Evolutionary conservation across 2,329 filamentous ascomycete genomes (phyloP).

Genomic region (Fusarium sublunatum): DNA sequence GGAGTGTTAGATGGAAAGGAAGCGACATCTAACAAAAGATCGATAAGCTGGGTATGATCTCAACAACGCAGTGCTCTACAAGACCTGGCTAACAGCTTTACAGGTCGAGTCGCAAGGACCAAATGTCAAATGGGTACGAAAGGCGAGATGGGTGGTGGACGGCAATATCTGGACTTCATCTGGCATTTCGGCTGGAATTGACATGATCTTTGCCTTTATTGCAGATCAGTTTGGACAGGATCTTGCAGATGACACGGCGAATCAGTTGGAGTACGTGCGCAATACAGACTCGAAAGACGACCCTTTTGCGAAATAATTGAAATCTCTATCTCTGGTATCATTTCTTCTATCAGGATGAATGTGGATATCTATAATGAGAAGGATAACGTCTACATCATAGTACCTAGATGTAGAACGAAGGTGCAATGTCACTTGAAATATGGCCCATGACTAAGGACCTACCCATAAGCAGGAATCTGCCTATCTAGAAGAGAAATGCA

Average conservation of each 20-base stretch:
- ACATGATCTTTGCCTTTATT: constrained; percentile 53
- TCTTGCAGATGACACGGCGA: constrained; percentile 60
- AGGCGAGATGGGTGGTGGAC: constrained; percentile 70
- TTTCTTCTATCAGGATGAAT: no score
- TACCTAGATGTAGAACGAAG: no score
- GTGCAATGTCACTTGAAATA: no score
- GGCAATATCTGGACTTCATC: constrained; percentile 72
- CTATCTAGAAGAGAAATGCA: no score
- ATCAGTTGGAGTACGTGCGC: constrained; percentile 68
- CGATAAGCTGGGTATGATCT: constrained; percentile 52
- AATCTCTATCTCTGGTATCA: neutral
- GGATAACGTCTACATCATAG: constrained; percentile 11
- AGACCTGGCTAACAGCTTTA: accelerated
- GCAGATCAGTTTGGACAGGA: constrained; percentile 60
- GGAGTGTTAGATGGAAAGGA: constrained; percentile 66
- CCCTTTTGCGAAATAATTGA: constrained; percentile 59
- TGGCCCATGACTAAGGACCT: no score
- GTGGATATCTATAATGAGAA: constrained; percentile 29
- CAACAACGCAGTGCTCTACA: neutral
- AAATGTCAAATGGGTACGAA: constrained; percentile 64
- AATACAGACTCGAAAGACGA: constrained; percentile 62
- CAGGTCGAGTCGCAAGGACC: constrained; percentile 55
- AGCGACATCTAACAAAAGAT: constrained; percentile 71
- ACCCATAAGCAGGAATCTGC: no score
- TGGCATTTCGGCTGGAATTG: constrained; percentile 62